phyloP scores from a whole-genome alignment of 441 rosid species.

The Erodium texanum region DNA sequence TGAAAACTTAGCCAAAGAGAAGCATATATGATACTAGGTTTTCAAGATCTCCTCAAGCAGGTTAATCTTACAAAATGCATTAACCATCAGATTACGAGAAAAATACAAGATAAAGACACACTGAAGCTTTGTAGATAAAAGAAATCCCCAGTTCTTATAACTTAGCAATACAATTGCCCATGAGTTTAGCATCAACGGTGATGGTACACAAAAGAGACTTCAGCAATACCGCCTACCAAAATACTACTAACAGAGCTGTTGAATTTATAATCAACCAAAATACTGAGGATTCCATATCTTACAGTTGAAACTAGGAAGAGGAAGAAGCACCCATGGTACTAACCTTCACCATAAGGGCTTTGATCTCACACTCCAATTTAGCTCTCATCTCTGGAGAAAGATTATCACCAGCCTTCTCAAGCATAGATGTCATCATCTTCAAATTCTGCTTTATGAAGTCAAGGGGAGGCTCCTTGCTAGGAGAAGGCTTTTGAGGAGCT shows the following conservation, averaged over 20 bases:
- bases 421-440: conserved; percentile 80
- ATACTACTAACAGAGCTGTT: conserved; percentile 2
- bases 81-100: not conserved
- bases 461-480: conserved; percentile 38
- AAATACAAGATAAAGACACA: not conserved
- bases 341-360: conserved; percentile 58
- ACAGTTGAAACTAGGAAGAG: conserved; percentile 24
- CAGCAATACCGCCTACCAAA: not conserved
- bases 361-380: conserved; percentile 62
- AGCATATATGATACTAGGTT: too few relatives aligned
- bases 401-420: conserved; percentile 66
- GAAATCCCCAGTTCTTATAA: not conserved
- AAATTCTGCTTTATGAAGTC: conserved; percentile 70
- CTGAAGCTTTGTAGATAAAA: too few relatives aligned
- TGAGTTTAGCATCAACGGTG: not conserved
- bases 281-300: too few relatives aligned
- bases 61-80: not conserved
- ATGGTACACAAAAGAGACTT: not conserved
- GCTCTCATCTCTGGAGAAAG: conserved; percentile 64
- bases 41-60: too few relatives aligned
- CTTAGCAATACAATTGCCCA: not conserved
- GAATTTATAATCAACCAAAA: conserved; percentile 8
- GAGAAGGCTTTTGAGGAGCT: conserved; percentile 29
- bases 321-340: conserved; percentile 55
- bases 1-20: too few relatives aligned